A percentile compares a stretch with the other conserved stretches of the same genome.
Conservation (phyloP, 371 early-diverging fungal genomes). For the Apophysomyces ossiformis region DNA sequence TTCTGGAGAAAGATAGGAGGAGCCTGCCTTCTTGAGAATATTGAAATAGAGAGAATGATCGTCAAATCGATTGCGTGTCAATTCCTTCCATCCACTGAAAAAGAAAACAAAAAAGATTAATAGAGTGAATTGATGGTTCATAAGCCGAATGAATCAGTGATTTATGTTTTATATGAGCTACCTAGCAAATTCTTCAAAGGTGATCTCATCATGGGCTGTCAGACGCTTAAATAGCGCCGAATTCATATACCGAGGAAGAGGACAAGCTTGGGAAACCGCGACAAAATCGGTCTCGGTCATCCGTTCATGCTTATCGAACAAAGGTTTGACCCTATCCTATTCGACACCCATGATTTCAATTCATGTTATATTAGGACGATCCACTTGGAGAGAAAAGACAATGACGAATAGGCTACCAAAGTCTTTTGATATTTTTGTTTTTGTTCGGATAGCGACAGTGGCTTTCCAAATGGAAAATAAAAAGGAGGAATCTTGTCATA, state of each 20-base stretch:
- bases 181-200: slow-evolving; percentile 29
- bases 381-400: not conserved
- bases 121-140: no score
- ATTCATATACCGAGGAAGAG: slow-evolving; percentile 65
- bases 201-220: slow-evolving; percentile 26
- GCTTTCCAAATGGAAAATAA: slow-evolving; percentile 47
- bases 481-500: slow-evolving; percentile 38
- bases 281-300: slow-evolving; percentile 56
- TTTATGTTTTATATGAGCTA: slow-evolving; percentile 16
- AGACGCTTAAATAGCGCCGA: slow-evolving; percentile 63
- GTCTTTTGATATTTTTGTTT: slow-evolving; percentile 30
- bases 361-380: no score
- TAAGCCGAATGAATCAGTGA: no score
- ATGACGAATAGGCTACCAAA: slow-evolving; percentile 27
- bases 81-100: slow-evolving; percentile 44
- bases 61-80: slow-evolving; percentile 41
- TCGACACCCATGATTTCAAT: not conserved
- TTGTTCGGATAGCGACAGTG: slow-evolving; percentile 31
- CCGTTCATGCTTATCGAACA: slow-evolving; percentile 27
- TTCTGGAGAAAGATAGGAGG: slow-evolving; percentile 43
- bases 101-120: not conserved
- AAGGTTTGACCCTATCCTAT: slow-evolving; percentile 32
- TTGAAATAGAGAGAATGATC: slow-evolving; percentile 47
- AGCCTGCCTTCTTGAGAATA: slow-evolving; percentile 33
- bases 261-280: slow-evolving; percentile 58